phyloP scores from a whole-genome alignment of 305 asterid genomes.

The Fraxinus velutina region DNA sequence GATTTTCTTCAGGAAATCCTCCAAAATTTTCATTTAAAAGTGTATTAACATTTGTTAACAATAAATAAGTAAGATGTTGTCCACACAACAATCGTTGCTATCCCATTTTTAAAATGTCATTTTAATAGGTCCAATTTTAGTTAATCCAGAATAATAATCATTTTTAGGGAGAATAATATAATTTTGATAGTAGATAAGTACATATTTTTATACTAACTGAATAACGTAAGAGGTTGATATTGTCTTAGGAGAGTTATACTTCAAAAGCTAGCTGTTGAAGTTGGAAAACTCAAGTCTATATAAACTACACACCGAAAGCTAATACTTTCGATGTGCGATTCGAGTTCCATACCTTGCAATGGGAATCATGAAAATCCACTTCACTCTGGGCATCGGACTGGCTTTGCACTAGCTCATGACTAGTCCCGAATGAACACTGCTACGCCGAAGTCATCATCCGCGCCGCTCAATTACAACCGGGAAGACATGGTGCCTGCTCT shows the following conservation, averaged over 20 bases:
- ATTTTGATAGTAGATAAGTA: background rate
- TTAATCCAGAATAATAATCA: background rate
- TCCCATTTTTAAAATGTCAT: background rate
- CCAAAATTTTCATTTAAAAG: background rate
- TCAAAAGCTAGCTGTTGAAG: background rate
- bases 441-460: background rate
- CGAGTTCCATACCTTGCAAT: background rate
- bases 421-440: background rate
- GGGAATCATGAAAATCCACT: background rate
- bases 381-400: background rate
- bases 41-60: background rate
- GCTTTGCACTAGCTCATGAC: background rate
- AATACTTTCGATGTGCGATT: background rate
- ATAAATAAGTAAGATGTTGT: background rate
- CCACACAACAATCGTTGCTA: background rate
- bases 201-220: background rate
- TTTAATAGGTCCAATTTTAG: background rate
- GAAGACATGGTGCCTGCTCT: background rate
- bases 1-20: background rate
- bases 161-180: background rate
- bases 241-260: background rate
- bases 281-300: background rate
- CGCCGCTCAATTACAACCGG: background rate
- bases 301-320: background rate
- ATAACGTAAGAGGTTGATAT: background rate